Conservation (phyloP, 2,329 filamentous ascomycete species). For the Verticillium zaregamsianum region DNA sequence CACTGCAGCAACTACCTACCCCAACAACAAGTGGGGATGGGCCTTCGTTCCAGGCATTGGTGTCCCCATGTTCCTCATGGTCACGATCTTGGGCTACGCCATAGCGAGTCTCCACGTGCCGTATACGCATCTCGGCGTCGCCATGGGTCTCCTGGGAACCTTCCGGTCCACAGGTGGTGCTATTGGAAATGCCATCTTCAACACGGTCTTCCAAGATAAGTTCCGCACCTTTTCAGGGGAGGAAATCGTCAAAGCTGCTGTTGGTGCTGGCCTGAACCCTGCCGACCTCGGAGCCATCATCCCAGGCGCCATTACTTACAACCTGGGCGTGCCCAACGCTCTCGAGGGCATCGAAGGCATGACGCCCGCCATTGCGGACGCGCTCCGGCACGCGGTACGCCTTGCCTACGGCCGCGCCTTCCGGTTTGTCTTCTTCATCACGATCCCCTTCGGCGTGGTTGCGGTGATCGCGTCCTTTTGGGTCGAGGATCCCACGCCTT, state of each 20-base stretch:
- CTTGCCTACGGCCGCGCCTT: conserved; percentile 9
- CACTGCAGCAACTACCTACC: conserved; percentile 21
- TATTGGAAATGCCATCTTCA: conserved; percentile 29
- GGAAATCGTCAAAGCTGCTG: conserved; percentile 21
- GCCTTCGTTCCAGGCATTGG: conserved; percentile 25
- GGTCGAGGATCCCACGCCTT: conserved; percentile 9
- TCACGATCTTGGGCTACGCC: conserved; percentile 24
- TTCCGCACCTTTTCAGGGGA: conserved; percentile 17
- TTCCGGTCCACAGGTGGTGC: conserved; percentile 25
- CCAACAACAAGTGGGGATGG: conserved; percentile 21
- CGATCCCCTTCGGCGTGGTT: conserved; percentile 9
- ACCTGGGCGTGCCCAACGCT: conserved; percentile 21
- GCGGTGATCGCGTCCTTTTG: conserved; percentile 5
- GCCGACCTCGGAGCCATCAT: conserved; percentile 17
- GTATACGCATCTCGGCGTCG: conserved; percentile 22
- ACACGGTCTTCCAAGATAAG: conserved; percentile 19
- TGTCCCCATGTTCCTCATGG: conserved; percentile 25
- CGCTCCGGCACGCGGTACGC: conserved; percentile 4
- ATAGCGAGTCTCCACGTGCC: conserved; percentile 24
- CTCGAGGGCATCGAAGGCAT: conserved; percentile 12
- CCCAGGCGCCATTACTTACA: conserved; percentile 22
- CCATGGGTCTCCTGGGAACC: conserved; percentile 23
- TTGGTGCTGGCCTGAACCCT: conserved; percentile 18
- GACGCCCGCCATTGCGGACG: conserved; percentile 8
- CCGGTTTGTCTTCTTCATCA: conserved; percentile 10